Evolutionary conservation across 2,329 filamentous ascomycete genomes (phyloP).

Genomic region (Hypomyces perniciosus): DNA sequence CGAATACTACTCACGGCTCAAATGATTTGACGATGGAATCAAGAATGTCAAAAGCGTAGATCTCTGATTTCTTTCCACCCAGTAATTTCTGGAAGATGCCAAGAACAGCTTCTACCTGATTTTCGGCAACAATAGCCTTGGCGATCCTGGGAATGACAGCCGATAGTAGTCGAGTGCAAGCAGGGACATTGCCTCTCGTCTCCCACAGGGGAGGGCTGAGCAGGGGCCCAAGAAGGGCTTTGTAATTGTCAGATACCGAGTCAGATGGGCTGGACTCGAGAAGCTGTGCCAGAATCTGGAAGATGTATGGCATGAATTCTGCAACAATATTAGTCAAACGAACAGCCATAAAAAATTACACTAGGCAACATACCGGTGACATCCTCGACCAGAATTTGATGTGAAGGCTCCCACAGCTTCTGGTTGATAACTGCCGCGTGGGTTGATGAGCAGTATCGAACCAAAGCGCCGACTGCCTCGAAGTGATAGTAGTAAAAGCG

Average conservation of each 20-base stretch:
- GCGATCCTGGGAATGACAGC: constrained; percentile 77
- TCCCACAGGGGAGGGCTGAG: constrained; percentile 85
- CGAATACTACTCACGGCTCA: constrained; percentile 51
- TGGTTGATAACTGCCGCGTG: constrained; percentile 71
- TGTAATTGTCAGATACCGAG: constrained; percentile 75
- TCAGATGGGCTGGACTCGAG: constrained; percentile 78
- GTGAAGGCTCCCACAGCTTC: constrained; percentile 77
- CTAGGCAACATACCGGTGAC: constrained; percentile 57
- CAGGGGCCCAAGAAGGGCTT: constrained; percentile 69
- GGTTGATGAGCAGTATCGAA: constrained; percentile 58
- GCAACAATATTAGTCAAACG: constrained; percentile 16
- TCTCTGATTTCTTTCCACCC: constrained; percentile 74
- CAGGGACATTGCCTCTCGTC: constrained; percentile 85
- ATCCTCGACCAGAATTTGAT: constrained; percentile 71
- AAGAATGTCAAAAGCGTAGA: constrained; percentile 82
- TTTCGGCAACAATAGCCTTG: constrained; percentile 65
- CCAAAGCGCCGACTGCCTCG: constrained; percentile 84
- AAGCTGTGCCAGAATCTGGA: constrained; percentile 88
- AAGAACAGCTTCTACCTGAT: constrained; percentile 82
- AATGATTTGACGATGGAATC: constrained; percentile 73
- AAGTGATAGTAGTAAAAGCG: constrained; percentile 99
- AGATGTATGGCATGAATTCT: constrained; percentile 96
- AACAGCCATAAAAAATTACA: neutral
- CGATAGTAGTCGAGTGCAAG: constrained; percentile 75
- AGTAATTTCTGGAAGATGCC: constrained; percentile 93